Percentiles rank a stretch among this genome's conserved stretches.
phyloP scores from a whole-genome alignment of 1,284 basidiomycete genomes.

The Apiotrichum gamsii region DNA sequence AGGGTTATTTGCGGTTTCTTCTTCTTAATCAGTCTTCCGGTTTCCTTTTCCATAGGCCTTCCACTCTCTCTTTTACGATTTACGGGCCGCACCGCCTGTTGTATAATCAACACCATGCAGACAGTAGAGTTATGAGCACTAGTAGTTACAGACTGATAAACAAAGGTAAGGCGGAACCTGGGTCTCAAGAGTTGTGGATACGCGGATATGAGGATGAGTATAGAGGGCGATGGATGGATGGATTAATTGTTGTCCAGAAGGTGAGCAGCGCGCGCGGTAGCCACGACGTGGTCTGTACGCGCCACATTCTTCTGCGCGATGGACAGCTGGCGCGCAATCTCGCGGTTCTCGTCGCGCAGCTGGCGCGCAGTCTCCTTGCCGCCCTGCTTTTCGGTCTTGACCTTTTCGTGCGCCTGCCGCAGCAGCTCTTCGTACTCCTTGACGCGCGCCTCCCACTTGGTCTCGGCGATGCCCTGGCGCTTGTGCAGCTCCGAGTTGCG shows the following conservation, averaged over 20 bases:
- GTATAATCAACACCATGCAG: too few species aligned
- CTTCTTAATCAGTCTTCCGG: too few species aligned
- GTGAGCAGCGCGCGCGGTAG: slow-evolving; percentile 30
- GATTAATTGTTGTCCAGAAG: slow-evolving; percentile 16
- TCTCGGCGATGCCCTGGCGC: slow-evolving; percentile 63
- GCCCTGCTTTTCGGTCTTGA: slow-evolving; percentile 91
- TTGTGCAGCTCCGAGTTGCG: slow-evolving; percentile 66
- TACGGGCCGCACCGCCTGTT: not conserved
- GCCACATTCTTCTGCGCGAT: slow-evolving; percentile 32
- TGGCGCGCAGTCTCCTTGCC: slow-evolving; percentile 68
- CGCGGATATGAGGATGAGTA: too few species aligned
- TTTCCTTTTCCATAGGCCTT: too few species aligned
- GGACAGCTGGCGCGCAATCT: slow-evolving; percentile 41
- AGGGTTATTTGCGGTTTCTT: too few species aligned
- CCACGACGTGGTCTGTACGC: slow-evolving; percentile 39
- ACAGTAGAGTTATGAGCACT: too few species aligned
- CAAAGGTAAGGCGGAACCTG: too few species aligned
- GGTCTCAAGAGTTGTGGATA: too few species aligned
- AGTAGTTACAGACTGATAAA: too few species aligned
- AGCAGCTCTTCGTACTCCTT: slow-evolving; percentile 81
- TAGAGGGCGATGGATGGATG: too few species aligned
- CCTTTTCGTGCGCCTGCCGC: slow-evolving; percentile 81
- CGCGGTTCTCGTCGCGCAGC: too few species aligned
- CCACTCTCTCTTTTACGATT: too few species aligned
- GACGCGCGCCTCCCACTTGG: slow-evolving; percentile 86